These are phyloP conservation scores for Xylaria sp. DNA, from an alignment of 2,329 filamentous ascomycete genomes.

Conservation along the genomic window DNA sequence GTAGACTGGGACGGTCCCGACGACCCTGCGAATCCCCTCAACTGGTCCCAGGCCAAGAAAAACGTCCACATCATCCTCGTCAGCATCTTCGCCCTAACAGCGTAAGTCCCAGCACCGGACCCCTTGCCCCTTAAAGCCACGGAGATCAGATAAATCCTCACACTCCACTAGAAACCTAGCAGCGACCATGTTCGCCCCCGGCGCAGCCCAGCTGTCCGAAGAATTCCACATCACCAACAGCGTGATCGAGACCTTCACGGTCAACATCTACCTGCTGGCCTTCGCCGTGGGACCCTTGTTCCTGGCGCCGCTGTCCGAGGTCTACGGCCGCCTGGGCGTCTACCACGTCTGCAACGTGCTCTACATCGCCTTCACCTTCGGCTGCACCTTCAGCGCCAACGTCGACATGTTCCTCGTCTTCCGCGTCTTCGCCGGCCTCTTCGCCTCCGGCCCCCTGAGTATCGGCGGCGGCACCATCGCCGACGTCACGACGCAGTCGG, in stretches of 20 bases:
- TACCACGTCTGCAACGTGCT: conserved; percentile 49
- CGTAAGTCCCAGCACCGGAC: conserved; percentile 14
- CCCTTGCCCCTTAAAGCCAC: neutral
- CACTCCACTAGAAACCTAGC: conserved; percentile 27
- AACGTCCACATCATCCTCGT: conserved; percentile 28
- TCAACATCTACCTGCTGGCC: conserved; percentile 40
- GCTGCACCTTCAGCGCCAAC: conserved; percentile 47
- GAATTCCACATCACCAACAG: conserved; percentile 31
- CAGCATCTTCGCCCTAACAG: conserved; percentile 25
- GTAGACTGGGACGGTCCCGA: conserved; percentile 34
- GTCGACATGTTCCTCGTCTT: conserved; percentile 51
- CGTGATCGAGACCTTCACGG: conserved; percentile 30
- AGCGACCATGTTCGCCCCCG: conserved; percentile 35
- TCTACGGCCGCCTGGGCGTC: conserved; percentile 51
- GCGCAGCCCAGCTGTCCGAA: conserved; percentile 22
- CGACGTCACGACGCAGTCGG: conserved; percentile 49
- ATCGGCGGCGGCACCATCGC: conserved; percentile 54
- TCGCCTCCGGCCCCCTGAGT: conserved; percentile 47
- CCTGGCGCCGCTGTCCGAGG: conserved; percentile 57
- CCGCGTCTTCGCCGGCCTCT: conserved; percentile 49
- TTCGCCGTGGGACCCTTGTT: conserved; percentile 53
- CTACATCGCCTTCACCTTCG: conserved; percentile 51
- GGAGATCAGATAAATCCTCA: too few relatives aligned
- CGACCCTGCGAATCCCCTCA: conserved; percentile 29
- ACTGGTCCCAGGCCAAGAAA: conserved; percentile 28